Base-by-base conservation (phyloP, 1,139 yeast species). In the Blastobotrys petasosporus region DNA sequence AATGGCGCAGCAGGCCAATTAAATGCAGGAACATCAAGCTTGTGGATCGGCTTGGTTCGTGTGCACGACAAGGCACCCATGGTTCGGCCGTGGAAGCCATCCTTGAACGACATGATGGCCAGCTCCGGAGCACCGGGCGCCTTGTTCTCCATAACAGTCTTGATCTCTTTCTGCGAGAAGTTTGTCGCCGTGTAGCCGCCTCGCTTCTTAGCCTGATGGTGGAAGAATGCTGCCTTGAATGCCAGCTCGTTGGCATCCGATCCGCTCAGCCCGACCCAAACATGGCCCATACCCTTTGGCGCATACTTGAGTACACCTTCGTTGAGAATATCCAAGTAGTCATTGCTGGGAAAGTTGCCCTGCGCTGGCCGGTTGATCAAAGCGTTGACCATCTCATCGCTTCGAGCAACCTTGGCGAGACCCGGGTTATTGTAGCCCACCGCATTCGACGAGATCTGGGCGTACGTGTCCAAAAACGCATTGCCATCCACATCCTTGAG, bases 1-100 rank as follows among this genome's bases (percentile, higher is more conserved):
- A 80, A 85, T 55, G 83, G 79, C 39, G 94, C 92, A 66, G 81
- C 82, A 61, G 94, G 94, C 94, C 94, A 84, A 57, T 82, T 77
- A 70, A 84, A 84, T 12, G 88, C 77, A 50, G 94, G 94, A 65
- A 84, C 77, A 62, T 84, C 94, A 65, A 84, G 75, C 70, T 84
- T 84, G 72, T 85, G 94, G 56, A 84, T 75, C 53, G 94, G 88
- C 71, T 83, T 85, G 45, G 92, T 82, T 64, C 88, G 73, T 28
- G 94, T 84, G 54, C 84, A 76, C 20, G 90, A 79, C 36, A 82
- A 82, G 39, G 88, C 75, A 16, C 92, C 94, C 69, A 84, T 82
- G 53, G 83, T 71, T 65, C 94, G 77, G 50, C 94, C 94, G 64
- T 84, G 94, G 82, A 84, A 84, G 29, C 86, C 83, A 51, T 78